A percentile compares a stretch with the other conserved stretches of the same genome.
Evolutionary conservation across 345 rosid genomes (phyloP).

Genomic region (Pugionium dolabratum): DNA sequence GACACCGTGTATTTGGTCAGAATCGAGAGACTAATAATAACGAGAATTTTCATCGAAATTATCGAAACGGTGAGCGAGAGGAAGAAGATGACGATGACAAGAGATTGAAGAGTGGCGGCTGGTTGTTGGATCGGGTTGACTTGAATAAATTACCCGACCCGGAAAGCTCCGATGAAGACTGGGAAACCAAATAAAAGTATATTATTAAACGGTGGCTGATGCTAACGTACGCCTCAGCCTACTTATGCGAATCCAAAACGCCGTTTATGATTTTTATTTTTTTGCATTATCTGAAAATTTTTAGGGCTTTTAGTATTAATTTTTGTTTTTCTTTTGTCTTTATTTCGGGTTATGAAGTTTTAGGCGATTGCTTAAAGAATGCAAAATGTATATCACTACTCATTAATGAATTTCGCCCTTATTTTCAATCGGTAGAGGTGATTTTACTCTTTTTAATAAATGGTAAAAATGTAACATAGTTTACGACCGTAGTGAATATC

Average conservation of each 20-base stretch:
- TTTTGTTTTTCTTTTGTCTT: background rate
- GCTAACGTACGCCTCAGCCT: conserved; percentile 42
- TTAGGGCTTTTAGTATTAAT: conserved; percentile 16
- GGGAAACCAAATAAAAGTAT: conserved; percentile 42
- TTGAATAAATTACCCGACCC: conserved; percentile 95
- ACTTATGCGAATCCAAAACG: conserved; percentile 23
- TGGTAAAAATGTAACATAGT: no score
- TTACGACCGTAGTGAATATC: no score
- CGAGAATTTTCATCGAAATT: conserved; percentile 25
- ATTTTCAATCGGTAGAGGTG: background rate
- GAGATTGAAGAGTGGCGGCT: conserved; percentile 44
- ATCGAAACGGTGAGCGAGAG: conserved; percentile 12
- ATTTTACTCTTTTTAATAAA: no score
- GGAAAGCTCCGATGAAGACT: conserved; percentile 72
- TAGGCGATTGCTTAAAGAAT: conserved; percentile 41
- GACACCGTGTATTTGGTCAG: conserved; percentile 43
- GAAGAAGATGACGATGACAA: conserved; percentile 13
- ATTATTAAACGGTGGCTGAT: conserved; percentile 23
- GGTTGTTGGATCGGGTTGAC: conserved; percentile 70
- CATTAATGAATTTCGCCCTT: conserved; percentile 15
- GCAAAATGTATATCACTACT: conserved; percentile 40
- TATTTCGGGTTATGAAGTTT: conserved; percentile 24
- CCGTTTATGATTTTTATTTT: conserved; percentile 24
- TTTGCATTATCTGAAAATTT: conserved; percentile 20
- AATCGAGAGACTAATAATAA: conserved; percentile 19